Conservation (phyloP, 352 stramenopile genomes). For the Globisporangium echinulatum region DNA sequence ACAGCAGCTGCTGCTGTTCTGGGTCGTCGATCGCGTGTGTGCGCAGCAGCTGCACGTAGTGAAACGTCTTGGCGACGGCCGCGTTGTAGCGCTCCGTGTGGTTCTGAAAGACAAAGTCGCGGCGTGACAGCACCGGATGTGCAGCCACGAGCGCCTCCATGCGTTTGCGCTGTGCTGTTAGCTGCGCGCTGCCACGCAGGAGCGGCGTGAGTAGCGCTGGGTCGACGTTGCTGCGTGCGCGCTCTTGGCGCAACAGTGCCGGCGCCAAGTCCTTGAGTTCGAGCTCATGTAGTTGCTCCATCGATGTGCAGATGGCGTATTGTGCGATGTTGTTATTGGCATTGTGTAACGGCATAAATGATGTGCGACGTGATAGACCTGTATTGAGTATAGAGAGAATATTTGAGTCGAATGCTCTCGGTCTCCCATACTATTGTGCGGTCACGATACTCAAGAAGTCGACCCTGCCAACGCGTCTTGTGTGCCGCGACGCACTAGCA, state of each 20-base stretch:
- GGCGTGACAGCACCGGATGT: conserved; percentile 38
- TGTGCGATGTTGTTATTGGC: background rate
- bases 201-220: conserved; percentile 3
- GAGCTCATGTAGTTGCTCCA: background rate
- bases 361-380: too few species aligned
- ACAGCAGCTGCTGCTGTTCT: conserved; percentile 28
- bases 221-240: conserved; percentile 12
- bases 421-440: too few species aligned
- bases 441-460: too few species aligned
- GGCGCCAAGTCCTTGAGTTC: conserved; percentile 19
- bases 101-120: conserved; percentile 40
- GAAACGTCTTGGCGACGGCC: conserved; percentile 25
- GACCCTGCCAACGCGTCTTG: too few species aligned
- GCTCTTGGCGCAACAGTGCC: conserved; percentile 17
- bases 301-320: background rate
- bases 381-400: too few species aligned
- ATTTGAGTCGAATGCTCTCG: too few species aligned
- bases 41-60: conserved; percentile 33
- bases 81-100: conserved; percentile 27
- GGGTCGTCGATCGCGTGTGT: conserved; percentile 23
- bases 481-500: too few species aligned
- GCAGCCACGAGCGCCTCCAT: conserved; percentile 11
- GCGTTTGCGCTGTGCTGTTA: conserved; percentile 11
- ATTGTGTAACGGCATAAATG: too few species aligned
- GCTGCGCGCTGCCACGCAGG: conserved; percentile 9